Conservation (phyloP, 805 yeast genomes). For the Komagataella pseudopastoris region DNA sequence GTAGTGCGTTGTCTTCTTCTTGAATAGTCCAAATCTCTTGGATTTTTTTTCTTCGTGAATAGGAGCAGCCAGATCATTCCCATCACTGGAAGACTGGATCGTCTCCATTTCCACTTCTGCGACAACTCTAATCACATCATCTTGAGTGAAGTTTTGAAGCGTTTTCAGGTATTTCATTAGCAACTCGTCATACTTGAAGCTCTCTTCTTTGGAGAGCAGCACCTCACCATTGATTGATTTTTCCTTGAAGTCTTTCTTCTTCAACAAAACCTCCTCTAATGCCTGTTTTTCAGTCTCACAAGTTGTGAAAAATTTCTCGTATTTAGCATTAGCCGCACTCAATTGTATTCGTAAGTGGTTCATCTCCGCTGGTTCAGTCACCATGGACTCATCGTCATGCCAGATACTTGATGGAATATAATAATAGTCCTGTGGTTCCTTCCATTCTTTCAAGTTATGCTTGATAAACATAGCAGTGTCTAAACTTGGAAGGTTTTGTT, state of each 20-base stretch:
- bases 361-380: conserved; percentile 44
- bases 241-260: conserved; percentile 20
- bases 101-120: conserved; percentile 85
- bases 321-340: conserved; percentile 23
- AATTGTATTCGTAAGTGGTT: conserved; percentile 39
- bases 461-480: conserved; percentile 88
- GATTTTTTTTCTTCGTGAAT: conserved; percentile 43
- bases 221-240: conserved; percentile 22
- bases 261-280: conserved; percentile 24
- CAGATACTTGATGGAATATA: conserved; percentile 86
- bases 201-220: conserved; percentile 22
- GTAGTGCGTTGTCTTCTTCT: neutral
- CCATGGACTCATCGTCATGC: conserved; percentile 87
- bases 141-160: conserved; percentile 50
- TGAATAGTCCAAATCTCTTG: conserved; percentile 32
- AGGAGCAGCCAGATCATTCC: conserved; percentile 50
- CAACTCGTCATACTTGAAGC: conserved; percentile 32
- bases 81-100: conserved; percentile 75
- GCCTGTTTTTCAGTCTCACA: conserved; percentile 37
- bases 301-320: conserved; percentile 23
- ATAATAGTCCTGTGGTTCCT: conserved; percentile 74
- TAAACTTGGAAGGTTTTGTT: conserved; percentile 55
- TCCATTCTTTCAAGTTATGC: conserved; percentile 69
- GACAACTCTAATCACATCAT: conserved; percentile 61
- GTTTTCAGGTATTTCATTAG: conserved; percentile 36